Percentiles rank a stretch among this genome's conserved stretches.
phyloP scores from a whole-genome alignment of 176 grass and related monocot genomes.

The Carex kokanica region DNA sequence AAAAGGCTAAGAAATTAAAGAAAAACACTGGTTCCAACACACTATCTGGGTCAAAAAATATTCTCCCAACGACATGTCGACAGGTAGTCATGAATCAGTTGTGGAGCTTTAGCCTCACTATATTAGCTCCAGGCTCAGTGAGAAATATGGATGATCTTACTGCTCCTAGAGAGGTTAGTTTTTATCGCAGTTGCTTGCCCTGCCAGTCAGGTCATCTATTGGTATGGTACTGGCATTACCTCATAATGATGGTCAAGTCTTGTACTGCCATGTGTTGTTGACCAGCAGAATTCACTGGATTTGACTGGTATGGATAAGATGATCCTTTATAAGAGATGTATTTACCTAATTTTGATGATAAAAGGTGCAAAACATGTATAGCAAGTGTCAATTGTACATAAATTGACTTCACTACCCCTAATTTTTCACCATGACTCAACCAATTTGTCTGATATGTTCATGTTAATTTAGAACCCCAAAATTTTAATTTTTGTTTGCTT shows the following conservation, averaged over 20 bases:
- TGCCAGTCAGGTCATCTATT: background rate
- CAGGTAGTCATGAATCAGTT: slow-evolving; percentile 65
- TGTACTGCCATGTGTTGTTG: background rate
- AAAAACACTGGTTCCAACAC: slow-evolving; percentile 33
- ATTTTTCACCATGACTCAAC: background rate
- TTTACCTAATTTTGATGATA: background rate
- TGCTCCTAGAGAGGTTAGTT: slow-evolving; percentile 48
- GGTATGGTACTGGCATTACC: background rate
- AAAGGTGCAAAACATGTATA: background rate
- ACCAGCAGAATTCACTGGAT: background rate
- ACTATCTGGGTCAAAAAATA: slow-evolving; percentile 38
- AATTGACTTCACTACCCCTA: background rate
- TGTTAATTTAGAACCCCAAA: background rate
- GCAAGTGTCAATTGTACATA: background rate
- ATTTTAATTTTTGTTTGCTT: background rate
- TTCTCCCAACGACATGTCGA: slow-evolving; percentile 68
- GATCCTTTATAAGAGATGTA: background rate
- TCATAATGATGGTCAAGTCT: background rate
- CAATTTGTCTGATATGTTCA: background rate
- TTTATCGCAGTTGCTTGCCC: background rate
- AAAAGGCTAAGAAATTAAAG: slow-evolving; percentile 61
- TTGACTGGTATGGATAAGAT: background rate
- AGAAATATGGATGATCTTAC: slow-evolving; percentile 45
- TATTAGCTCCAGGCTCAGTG: slow-evolving; percentile 49
- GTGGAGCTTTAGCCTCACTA: slow-evolving; percentile 53